phyloP scores from a whole-genome alignment of 2,329 filamentous ascomycete genomes.

The Periconia macrospinosa region DNA sequence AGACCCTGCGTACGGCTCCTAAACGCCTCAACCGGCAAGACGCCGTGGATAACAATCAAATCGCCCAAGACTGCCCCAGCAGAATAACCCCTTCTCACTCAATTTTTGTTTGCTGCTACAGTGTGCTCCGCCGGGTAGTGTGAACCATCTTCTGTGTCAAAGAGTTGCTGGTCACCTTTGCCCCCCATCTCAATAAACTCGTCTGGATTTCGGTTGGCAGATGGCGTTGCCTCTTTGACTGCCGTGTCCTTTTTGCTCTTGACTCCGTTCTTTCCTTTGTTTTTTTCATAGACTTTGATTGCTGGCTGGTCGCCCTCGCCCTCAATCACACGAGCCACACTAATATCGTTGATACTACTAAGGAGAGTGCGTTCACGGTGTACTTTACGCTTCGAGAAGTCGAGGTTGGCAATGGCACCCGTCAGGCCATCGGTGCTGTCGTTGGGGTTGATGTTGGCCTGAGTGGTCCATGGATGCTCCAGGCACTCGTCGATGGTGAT shows the following conservation, averaged over 20 bases:
- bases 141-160: constrained; percentile 60
- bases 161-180: constrained; percentile 80
- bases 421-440: constrained; percentile 94
- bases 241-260: constrained; percentile 18
- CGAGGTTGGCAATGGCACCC: constrained; percentile 78
- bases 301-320: constrained; percentile 54
- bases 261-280: constrained; percentile 23
- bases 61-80: constrained; percentile 1
- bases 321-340: constrained; percentile 61
- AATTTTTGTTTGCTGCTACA: constrained; percentile 9
- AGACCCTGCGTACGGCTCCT: constrained; percentile 17
- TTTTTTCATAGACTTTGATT: constrained; percentile 46
- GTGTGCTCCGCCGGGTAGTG: constrained; percentile 34
- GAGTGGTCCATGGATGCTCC: constrained; percentile 84
- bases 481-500: constrained; percentile 91
- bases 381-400: constrained; percentile 80
- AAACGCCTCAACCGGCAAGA: constrained; percentile 13
- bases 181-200: constrained; percentile 87
- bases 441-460: constrained; percentile 57
- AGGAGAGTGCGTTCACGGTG: constrained; percentile 83
- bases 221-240: constrained; percentile 65
- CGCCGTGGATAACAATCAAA: too few relatives aligned
- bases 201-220: constrained; percentile 65
- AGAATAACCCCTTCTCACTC: background rate
- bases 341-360: constrained; percentile 76